A percentile compares a stretch with the other conserved stretches of the same genome.
phyloP scores from a whole-genome alignment of 2,329 filamentous ascomycete genomes.

The Diaporthe longicolla region DNA sequence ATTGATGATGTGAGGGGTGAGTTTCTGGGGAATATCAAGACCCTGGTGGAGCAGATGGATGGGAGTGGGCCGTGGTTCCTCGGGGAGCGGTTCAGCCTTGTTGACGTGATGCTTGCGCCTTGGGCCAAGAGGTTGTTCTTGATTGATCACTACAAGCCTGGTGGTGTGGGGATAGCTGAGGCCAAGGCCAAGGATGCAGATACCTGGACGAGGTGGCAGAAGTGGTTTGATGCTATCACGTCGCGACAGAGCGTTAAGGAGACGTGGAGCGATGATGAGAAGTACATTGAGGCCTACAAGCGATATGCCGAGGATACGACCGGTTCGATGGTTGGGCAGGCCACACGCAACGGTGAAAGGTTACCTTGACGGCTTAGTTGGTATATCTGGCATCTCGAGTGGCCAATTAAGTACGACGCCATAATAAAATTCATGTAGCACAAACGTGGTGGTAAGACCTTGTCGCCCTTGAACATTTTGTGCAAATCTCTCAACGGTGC shows the following conservation, averaged over 20 bases:
- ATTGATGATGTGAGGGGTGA: slow-evolving; percentile 69
- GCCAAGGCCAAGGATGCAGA: slow-evolving; percentile 64
- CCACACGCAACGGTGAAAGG: slow-evolving; percentile 72
- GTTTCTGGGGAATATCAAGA: slow-evolving; percentile 70
- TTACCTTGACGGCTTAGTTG: slow-evolving; percentile 60
- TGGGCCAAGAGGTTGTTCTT: slow-evolving; percentile 81
- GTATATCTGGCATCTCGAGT: too few species aligned
- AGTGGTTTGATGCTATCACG: slow-evolving; percentile 73
- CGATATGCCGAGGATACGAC: slow-evolving; percentile 77
- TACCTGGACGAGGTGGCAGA: slow-evolving; percentile 75
- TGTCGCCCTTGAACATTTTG: too few species aligned
- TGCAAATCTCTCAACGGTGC: too few species aligned
- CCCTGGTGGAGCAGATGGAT: slow-evolving; percentile 73
- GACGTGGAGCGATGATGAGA: slow-evolving; percentile 76
- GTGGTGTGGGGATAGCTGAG: slow-evolving; percentile 62
- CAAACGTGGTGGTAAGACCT: too few species aligned
- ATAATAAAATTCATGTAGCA: too few species aligned
- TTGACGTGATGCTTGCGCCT: slow-evolving; percentile 80
- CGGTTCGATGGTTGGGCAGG: slow-evolving; percentile 72
- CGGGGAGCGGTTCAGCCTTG: slow-evolving; percentile 73
- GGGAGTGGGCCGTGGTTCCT: slow-evolving; percentile 75
- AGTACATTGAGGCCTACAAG: slow-evolving; percentile 78
- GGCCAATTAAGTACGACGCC: too few species aligned
- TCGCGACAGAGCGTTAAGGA: slow-evolving; percentile 73
- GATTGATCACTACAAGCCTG: slow-evolving; percentile 80